Base-by-base conservation (phyloP, 2,329 filamentous ascomycete genomes). In the Apiospora hydei region DNA sequence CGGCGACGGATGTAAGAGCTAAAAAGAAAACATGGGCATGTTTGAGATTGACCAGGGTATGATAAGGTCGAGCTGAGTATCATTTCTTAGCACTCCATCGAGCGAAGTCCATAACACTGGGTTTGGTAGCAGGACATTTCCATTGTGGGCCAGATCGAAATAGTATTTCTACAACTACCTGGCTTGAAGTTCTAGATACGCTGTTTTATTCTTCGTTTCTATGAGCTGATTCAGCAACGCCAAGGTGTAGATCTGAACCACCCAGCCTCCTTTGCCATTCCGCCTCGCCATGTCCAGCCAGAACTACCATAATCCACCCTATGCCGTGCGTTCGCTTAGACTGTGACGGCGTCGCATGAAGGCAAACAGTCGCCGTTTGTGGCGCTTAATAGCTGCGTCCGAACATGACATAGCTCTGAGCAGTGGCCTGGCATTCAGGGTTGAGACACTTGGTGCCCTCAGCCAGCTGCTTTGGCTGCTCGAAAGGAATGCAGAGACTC, bases 401-500 rank as follows among this genome's bases (percentile, higher is more conserved):
- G 83, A 98, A 98, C 91, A 98, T 93, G 83, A 94, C 93, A 93
- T 94, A 98, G 79, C 92, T 89, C 87, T 96, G 90, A 24, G 96
- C 96, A 69, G 90, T 84, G 75, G 86, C 87, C 73, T 87, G 86
- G 84, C 96, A 98, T 79, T 96, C 92, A 57, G 96, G 96, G 87
- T 94, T 98, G 78, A 96, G 87, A 82, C 96, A 99, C 84, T 96
- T 95, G 72, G 94, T 98, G 69, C 94, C 95, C 76, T 90, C 86
- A 75, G 93, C 88, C 75, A 97, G 86, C 78, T 92, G 90, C 51
- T 46, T 24, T 5, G 95, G 95, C 89, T 98, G 94, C 73, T 96
- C 92, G 78, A 95, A 95, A 43, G 78, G 92, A 87, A 88, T 97
- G 90, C 87, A 96, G 83, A 84, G 90, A 83, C 82, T 91, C 91